Conservation (phyloP, 768 basidiomycete species). For the Pleurotus citrinopileatus region DNA sequence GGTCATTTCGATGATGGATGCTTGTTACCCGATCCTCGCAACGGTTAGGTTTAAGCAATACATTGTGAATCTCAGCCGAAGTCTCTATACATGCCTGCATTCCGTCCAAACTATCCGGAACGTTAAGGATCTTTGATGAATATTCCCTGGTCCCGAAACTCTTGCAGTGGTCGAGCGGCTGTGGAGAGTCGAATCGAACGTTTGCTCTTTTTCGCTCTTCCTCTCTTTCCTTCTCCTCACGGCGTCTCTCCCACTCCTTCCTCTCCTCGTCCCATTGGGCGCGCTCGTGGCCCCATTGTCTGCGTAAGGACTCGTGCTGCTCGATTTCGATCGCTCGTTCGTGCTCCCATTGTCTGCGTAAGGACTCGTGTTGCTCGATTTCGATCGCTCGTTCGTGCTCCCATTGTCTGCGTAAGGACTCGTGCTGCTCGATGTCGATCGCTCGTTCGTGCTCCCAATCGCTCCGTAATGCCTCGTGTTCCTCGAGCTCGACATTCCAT, state of each 20-base stretch:
- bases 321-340: not conserved
- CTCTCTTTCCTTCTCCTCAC: slow-evolving; percentile 17
- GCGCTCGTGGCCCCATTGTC: not conserved
- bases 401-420: not conserved
- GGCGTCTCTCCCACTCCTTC: slow-evolving; percentile 18
- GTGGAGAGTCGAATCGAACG: slow-evolving; percentile 16
- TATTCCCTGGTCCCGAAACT: slow-evolving; percentile 26
- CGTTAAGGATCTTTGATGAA: slow-evolving; percentile 24
- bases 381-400: not conserved
- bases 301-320: not conserved
- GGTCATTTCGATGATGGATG: too few relatives aligned
- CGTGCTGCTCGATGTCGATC: not conserved
- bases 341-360: not conserved
- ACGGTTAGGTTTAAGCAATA: not conserved
- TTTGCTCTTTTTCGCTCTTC: slow-evolving; percentile 19
- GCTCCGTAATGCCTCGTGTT: not conserved
- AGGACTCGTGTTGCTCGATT: not conserved
- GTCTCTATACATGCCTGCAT: slow-evolving; percentile 13
- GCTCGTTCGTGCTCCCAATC: not conserved
- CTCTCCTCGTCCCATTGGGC: not conserved
- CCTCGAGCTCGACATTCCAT: not conserved
- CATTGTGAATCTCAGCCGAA: slow-evolving; percentile 13
- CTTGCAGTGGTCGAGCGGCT: slow-evolving; percentile 19
- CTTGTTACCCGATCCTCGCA: not conserved
- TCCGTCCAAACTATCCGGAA: slow-evolving; percentile 19